Conservation (phyloP, 2,329 filamentous ascomycete genomes). For the Epichloe festucae region DNA sequence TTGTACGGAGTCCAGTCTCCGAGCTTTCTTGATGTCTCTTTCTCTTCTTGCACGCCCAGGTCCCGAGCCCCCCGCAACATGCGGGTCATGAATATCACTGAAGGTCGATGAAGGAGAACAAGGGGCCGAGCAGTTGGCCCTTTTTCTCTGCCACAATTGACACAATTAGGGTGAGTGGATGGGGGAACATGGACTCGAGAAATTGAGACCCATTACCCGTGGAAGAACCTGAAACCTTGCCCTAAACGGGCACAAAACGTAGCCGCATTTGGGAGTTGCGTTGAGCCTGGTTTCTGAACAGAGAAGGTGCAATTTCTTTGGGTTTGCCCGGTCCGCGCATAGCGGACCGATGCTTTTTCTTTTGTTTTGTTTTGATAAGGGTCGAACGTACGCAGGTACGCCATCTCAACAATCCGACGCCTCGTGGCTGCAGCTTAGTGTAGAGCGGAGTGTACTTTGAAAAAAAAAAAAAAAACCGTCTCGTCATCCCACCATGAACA, state of each 20-base stretch:
- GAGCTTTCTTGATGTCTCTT: neutral
- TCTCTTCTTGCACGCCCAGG: neutral
- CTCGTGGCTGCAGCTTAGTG: neutral
- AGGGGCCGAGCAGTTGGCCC: neutral
- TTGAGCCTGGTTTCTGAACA: neutral
- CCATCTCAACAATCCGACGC: neutral
- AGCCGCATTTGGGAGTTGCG: neutral
- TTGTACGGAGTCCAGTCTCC: neutral
- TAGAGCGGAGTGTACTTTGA: neutral
- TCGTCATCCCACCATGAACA: neutral
- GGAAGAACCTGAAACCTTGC: neutral
- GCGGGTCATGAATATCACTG: neutral
- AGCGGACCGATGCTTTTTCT: neutral
- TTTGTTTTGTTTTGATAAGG: no score
- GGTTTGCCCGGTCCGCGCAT: neutral
- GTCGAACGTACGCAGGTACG: neutral
- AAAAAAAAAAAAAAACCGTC: neutral
- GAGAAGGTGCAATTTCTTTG: neutral
- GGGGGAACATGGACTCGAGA: neutral
- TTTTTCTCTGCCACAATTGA: neutral
- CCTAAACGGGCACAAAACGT: neutral
- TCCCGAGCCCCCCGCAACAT: neutral
- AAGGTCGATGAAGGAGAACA: constrained; percentile 1
- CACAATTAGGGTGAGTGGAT: neutral
- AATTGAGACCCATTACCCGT: neutral